Conservation (phyloP, 2,329 filamentous ascomycete species). For the Xylaria sp. region DNA sequence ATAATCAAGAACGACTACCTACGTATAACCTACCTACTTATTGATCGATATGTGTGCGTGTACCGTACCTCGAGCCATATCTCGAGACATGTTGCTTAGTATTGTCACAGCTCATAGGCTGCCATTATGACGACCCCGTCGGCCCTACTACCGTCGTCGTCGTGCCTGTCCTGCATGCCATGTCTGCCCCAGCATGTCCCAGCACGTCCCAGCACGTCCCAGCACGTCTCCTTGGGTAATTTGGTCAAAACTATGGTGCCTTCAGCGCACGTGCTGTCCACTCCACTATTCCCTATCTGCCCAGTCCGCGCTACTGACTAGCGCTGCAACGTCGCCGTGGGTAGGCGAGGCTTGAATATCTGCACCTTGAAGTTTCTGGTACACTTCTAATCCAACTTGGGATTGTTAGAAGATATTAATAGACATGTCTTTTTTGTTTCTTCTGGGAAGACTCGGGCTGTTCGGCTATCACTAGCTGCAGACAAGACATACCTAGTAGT, state of each 20-base stretch:
- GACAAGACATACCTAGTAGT: no score
- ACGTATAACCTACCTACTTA: no score
- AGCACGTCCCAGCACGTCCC: no score
- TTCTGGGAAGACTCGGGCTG: neutral
- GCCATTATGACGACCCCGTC: neutral
- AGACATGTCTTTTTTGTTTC: conserved; percentile 5
- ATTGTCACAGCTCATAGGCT: no score
- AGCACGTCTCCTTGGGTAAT: neutral
- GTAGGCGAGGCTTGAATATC: conserved; percentile 5
- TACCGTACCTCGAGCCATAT: no score
- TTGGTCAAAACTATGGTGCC: neutral
- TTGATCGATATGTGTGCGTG: no score
- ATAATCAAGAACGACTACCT: no score
- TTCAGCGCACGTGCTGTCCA: neutral
- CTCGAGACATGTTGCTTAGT: no score
- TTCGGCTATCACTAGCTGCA: no score
- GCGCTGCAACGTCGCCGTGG: conserved; percentile 14
- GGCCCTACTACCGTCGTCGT: neutral
- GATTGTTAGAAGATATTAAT: conserved; percentile 14
- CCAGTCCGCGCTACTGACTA: conserved; percentile 18
- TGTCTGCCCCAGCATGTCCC: no score
- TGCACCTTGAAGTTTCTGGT: neutral
- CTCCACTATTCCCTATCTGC: conserved; percentile 4
- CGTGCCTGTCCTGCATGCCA: no score
- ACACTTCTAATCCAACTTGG: neutral